Evolutionary conservation across 257 asterid species (phyloP).

Genomic region (Orobanche coerulescens): DNA sequence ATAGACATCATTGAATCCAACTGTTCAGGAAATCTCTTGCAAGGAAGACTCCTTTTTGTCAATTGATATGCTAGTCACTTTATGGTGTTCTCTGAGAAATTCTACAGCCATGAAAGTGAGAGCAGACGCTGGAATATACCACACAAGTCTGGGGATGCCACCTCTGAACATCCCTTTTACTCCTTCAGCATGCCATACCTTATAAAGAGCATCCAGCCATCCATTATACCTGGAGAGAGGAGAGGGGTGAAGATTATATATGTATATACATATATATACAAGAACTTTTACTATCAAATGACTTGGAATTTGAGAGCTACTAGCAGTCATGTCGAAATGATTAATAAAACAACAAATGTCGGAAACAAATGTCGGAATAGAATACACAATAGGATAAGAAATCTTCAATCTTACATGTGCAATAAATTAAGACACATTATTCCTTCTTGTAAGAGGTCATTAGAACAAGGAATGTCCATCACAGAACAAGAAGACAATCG

Average conservation of each 20-base stretch:
- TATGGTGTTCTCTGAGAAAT: constrained; percentile 54
- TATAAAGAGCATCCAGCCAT: constrained; percentile 53
- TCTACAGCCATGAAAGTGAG: constrained; percentile 85
- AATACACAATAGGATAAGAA: background rate
- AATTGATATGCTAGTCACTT: constrained; percentile 37
- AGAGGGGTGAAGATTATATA: background rate
- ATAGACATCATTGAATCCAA: background rate
- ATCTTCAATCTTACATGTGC: background rate
- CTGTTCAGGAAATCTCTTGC: constrained; percentile 40
- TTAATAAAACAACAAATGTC: background rate
- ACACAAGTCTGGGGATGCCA: constrained; percentile 55
- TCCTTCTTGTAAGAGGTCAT: background rate
- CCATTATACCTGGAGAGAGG: constrained; percentile 51
- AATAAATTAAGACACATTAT: background rate
- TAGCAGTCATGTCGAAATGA: background rate
- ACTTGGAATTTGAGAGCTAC: background rate
- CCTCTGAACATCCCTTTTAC: constrained; percentile 67
- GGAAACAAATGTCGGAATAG: too few species aligned
- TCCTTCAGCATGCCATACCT: constrained; percentile 73
- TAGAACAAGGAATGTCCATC: background rate
- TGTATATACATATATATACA: background rate
- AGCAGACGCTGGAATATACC: constrained; percentile 85
- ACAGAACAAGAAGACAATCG: background rate
- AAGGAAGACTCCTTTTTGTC: constrained; percentile 52
- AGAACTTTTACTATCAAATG: background rate